These are phyloP conservation scores for Termitomyces sp. DNA, from an alignment of 768 basidiomycete species.

Conservation along the genomic window DNA sequence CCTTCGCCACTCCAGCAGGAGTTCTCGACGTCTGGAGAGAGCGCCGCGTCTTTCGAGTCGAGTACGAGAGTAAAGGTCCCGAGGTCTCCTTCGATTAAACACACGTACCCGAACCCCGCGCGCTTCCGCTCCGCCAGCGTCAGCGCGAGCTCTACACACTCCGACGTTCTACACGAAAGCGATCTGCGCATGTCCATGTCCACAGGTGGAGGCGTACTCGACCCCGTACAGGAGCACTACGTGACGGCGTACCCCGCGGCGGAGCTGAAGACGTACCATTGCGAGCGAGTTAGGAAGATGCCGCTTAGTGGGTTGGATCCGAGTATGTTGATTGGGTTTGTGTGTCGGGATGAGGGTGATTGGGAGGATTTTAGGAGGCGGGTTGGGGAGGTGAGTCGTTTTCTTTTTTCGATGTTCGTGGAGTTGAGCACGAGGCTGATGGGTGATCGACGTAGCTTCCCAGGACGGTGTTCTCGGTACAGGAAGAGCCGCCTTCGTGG, in stretches of 20 bases:
- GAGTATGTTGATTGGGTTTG: constrained; percentile 94
- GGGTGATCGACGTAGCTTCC: no score
- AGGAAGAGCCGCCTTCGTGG: constrained; percentile 88
- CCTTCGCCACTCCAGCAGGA: constrained; percentile 70
- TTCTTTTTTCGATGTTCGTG: no score
- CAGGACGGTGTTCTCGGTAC: constrained; percentile 80
- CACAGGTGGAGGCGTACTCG: constrained; percentile 27
- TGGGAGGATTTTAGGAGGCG: constrained; percentile 80
- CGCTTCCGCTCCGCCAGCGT: constrained; percentile 26
- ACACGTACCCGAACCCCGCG: neutral
- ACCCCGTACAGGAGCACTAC: constrained; percentile 58
- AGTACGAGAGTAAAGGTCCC: neutral
- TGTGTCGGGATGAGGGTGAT: constrained; percentile 79
- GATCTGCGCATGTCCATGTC: constrained; percentile 2
- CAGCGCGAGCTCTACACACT: constrained; percentile 17
- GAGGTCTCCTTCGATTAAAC: neutral
- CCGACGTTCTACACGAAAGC: constrained; percentile 24
- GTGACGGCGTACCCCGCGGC: constrained; percentile 66
- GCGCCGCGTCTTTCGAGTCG: no score
- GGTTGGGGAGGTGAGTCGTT: constrained; percentile 78
- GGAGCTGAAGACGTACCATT: constrained; percentile 90
- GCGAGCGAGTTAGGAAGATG: constrained; percentile 97
- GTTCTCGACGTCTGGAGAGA: constrained; percentile 39
- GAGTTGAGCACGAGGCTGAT: no score
- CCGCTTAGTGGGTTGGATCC: constrained; percentile 87